Evolutionary conservation across 2,329 filamentous ascomycete genomes (phyloP), one percentile per base, ranked within the genome.

Genomic region (Colletotrichum horii): DNA sequence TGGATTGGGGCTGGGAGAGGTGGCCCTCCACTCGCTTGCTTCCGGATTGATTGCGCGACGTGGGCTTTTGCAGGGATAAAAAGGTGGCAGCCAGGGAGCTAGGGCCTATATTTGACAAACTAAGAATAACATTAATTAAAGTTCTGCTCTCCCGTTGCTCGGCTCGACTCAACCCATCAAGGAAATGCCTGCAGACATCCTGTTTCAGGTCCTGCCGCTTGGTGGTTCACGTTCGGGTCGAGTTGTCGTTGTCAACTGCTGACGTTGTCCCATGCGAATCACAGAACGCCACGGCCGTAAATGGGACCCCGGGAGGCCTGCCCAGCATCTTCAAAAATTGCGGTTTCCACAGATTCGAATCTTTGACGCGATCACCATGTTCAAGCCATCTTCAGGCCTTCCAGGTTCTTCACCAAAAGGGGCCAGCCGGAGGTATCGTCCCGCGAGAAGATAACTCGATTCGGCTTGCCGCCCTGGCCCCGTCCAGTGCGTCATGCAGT

Each of bases 11-110:
- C 30, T 56, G 36, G 38, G 55, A 55, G 22, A 24, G n/a, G 22
- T 61, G 38, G 52, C 24, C 32, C 38, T 15, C 55, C 60, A 56
- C 60, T 70, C 66, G 71, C 66, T 74, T 74, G 71, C 52, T 60
- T 61, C 56, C 58, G 56, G 26, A 68, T 65, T 75, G 62, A 75
- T 75, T 75, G 73, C 73, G 55, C n/a, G 19, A 67, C 55, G 56
- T 75, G 62, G 62, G 71, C 32, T 36, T 14, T 9, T 24, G 15
- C 73, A 72, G 28, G 69, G 61, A 43, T 67, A 12, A 26, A n/a
- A 26, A 30, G 24, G 30, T 32, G 43, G 62, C 22, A 55, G 28
- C 60, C 38, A 34, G n/a, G 43, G 22, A 52, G 38, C 14, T 48
- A 26, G 60, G 48, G 8, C 52, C 68, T 55, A 56, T 64, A 67